Conservation (phyloP, 495 filamentous ascomycete genomes). For the Tetracladium setigerum region DNA sequence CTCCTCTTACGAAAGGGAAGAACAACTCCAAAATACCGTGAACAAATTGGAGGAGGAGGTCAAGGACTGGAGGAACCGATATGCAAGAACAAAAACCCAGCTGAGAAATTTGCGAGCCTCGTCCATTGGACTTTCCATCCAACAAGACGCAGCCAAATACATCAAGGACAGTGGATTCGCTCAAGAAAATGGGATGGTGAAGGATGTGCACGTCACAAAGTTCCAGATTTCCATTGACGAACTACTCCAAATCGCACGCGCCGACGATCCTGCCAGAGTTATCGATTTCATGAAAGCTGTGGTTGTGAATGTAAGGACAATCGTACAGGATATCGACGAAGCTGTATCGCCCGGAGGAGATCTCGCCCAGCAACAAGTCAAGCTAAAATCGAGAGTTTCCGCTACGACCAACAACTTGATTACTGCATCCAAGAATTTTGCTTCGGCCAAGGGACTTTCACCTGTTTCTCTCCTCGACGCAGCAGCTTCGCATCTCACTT, state of each 20-base stretch:
- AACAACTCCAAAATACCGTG: slow-evolving; percentile 64
- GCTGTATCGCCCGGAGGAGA: slow-evolving; percentile 40
- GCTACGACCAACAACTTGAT: slow-evolving; percentile 94
- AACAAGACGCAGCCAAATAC: slow-evolving; percentile 53
- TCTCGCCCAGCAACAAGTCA: slow-evolving; percentile 44
- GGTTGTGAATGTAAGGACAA: slow-evolving; percentile 67
- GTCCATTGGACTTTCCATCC: slow-evolving; percentile 63
- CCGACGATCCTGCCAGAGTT: slow-evolving; percentile 60
- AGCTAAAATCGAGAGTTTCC: slow-evolving; percentile 71
- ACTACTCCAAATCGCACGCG: slow-evolving; percentile 68
- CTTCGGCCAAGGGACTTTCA: slow-evolving; percentile 70
- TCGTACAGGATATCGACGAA: slow-evolving; percentile 70
- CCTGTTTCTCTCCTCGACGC: slow-evolving; percentile 93
- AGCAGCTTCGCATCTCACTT: slow-evolving; percentile 84
- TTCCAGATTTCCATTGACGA: slow-evolving; percentile 96
- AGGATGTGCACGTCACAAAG: slow-evolving; percentile 86
- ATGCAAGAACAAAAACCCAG: slow-evolving; percentile 80
- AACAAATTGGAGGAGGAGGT: slow-evolving; percentile 71
- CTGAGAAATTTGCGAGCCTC: slow-evolving; percentile 73
- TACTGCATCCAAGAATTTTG: slow-evolving; percentile 87
- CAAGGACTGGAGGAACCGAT: slow-evolving; percentile 81
- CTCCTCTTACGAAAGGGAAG: slow-evolving; percentile 73
- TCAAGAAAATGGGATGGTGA: slow-evolving; percentile 66
- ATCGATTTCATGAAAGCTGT: slow-evolving; percentile 77
- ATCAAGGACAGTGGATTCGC: slow-evolving; percentile 65